These are phyloP conservation scores for Bauhinia variegata DNA, from an alignment of 306 rosid species.

Conservation along the genomic window DNA sequence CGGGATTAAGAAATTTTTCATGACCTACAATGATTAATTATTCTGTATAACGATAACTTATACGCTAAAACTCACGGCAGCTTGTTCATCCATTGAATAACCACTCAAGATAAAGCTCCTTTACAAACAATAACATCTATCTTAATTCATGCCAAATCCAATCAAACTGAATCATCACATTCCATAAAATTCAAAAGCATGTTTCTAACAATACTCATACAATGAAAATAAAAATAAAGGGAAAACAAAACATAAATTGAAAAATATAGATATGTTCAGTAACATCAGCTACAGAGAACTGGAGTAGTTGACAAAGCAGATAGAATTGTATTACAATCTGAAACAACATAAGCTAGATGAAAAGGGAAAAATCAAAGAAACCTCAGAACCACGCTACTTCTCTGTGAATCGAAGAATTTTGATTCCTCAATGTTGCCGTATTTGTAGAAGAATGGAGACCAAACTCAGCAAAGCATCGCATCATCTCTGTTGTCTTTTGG, in stretches of 20 bases:
- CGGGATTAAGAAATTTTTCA: neutral
- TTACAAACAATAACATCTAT: neutral
- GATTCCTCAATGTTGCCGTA: neutral
- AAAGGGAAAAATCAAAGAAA: slow-evolving; percentile 11
- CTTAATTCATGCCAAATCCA: slow-evolving; percentile 19
- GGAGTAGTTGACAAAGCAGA: neutral
- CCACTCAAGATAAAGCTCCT: slow-evolving; percentile 8
- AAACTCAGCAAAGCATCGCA: too few relatives aligned
- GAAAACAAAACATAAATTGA: neutral
- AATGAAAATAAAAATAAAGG: too few relatives aligned
- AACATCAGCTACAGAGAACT: neutral
- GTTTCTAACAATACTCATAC: neutral
- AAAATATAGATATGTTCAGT: neutral
- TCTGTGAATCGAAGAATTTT: slow-evolving; percentile 2
- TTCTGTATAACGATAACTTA: neutral
- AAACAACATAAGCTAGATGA: neutral
- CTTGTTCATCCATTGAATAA: slow-evolving; percentile 9
- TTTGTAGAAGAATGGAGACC: neutral
- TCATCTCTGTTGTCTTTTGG: neutral
- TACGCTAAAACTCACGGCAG: neutral
- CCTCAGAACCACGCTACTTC: slow-evolving; percentile 40
- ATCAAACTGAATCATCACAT: neutral
- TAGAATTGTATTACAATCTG: neutral
- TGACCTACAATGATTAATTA: neutral
- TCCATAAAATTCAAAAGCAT: neutral